Conservation (phyloP, 352 stramenopile species). For the Phytopythium kandeliae region DNA sequence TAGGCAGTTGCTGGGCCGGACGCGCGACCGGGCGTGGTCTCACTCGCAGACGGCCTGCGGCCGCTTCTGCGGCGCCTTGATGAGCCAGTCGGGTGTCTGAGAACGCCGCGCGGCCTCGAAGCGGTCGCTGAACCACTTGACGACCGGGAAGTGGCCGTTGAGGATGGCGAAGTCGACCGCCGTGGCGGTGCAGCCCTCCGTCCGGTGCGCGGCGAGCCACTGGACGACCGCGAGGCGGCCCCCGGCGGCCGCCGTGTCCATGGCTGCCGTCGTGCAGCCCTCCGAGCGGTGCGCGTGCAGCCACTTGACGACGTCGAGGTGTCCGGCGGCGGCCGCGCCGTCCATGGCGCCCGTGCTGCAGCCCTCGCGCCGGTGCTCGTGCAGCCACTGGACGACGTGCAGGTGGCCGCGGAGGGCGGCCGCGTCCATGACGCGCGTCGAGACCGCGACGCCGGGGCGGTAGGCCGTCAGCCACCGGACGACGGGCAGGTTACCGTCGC, state of each 20-base stretch:
- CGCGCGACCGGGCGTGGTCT: too few species aligned
- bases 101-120: constrained; percentile 31
- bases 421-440: constrained; percentile 56
- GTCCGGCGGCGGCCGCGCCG: constrained; percentile 43
- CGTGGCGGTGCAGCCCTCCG: constrained; percentile 58
- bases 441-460: constrained; percentile 20
- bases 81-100: constrained; percentile 14
- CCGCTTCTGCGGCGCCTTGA: neutral
- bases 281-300: constrained; percentile 47
- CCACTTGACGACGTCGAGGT: constrained; percentile 50
- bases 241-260: constrained; percentile 49
- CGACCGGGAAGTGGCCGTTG: constrained; percentile 58
- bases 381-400: constrained; percentile 48
- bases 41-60: neutral
- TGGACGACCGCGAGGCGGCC: constrained; percentile 46
- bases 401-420: constrained; percentile 55
- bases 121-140: constrained; percentile 42
- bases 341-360: constrained; percentile 60
- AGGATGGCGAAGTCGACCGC: constrained; percentile 63
- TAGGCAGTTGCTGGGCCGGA: too few species aligned
- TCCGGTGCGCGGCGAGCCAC: constrained; percentile 49
- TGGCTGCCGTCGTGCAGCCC: constrained; percentile 52
- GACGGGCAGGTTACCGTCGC: constrained; percentile 26
- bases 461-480: constrained; percentile 37
- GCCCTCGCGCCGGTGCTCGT: constrained; percentile 44